A percentile compares a stretch with the other conserved stretches of the same genome.
Conservation (phyloP, 169 alveolate genomes). For the Eimeria tenella region DNA sequence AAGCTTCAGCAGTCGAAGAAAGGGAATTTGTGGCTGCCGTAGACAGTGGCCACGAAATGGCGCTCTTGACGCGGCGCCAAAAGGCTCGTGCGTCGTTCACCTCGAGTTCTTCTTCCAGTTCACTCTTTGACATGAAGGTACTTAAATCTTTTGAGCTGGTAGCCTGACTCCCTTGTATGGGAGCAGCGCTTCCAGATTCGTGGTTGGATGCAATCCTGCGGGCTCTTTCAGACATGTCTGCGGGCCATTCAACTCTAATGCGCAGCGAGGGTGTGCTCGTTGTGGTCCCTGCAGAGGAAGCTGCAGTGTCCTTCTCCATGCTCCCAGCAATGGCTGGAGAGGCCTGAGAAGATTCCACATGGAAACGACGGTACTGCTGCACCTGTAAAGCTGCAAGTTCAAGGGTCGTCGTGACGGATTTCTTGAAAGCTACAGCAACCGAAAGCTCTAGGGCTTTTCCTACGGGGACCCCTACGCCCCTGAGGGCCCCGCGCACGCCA, state of each 20-base stretch:
- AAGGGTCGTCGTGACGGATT: background rate
- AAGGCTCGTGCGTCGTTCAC: conserved; percentile 5
- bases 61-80: conserved; percentile 26
- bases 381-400: background rate
- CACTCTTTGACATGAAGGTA: conserved; percentile 7
- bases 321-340: background rate
- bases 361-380: background rate
- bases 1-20: background rate
- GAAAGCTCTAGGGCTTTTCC: background rate
- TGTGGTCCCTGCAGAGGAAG: background rate
- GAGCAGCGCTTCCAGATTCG: background rate
- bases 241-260: conserved; percentile 54
- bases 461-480: background rate
- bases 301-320: background rate
- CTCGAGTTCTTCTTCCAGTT: conserved; percentile 37
- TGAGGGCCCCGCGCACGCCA: background rate
- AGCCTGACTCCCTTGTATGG: background rate
- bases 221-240: conserved; percentile 26
- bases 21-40: conserved; percentile 35
- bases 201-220: conserved; percentile 21
- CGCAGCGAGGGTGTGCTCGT: background rate
- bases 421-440: background rate
- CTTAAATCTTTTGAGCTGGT: background rate
- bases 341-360: background rate
- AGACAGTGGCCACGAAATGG: conserved; percentile 31